Evolutionary conservation across 148 eudicot species (phyloP).

Genomic region (Fagopyrum tataricum): DNA sequence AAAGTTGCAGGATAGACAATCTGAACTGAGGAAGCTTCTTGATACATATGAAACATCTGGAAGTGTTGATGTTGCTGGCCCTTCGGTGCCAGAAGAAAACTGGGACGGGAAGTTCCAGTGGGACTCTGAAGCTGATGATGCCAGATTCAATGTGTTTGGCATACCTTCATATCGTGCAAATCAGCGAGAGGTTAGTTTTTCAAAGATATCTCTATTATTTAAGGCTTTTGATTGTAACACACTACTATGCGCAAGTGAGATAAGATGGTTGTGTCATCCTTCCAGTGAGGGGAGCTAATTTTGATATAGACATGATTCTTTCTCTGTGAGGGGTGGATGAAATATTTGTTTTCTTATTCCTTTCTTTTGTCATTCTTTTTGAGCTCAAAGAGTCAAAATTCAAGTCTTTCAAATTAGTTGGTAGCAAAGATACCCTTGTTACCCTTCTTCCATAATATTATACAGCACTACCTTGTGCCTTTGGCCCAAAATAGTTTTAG

Average conservation of each 20-base stretch:
- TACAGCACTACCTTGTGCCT: no score
- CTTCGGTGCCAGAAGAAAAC: constrained; percentile 48
- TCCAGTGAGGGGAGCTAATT: no score
- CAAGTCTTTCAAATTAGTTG: no score
- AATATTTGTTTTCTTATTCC: no score
- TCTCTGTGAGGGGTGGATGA: no score
- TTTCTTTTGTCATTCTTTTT: background rate
- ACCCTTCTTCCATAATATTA: no score
- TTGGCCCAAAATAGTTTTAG: no score
- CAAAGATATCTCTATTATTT: background rate
- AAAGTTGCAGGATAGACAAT: constrained; percentile 58
- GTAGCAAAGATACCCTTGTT: no score
- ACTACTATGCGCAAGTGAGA: no score
- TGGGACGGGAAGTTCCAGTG: constrained; percentile 84
- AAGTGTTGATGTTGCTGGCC: constrained; percentile 29
- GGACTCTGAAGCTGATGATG: constrained; percentile 82
- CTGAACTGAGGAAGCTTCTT: constrained; percentile 69
- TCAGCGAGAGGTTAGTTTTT: constrained; percentile 76
- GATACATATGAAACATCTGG: constrained; percentile 52
- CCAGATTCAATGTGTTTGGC: constrained; percentile 78
- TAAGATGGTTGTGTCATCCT: no score
- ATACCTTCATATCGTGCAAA: constrained; percentile 83
- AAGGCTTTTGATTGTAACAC: no score
- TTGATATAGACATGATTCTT: no score
- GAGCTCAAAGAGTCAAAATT: background rate